Percentiles rank a stretch among this genome's conserved stretches.
Evolutionary conservation across 2,329 filamentous ascomycete genomes (phyloP).

Genomic region (Arthrobotrys entomopaga): DNA sequence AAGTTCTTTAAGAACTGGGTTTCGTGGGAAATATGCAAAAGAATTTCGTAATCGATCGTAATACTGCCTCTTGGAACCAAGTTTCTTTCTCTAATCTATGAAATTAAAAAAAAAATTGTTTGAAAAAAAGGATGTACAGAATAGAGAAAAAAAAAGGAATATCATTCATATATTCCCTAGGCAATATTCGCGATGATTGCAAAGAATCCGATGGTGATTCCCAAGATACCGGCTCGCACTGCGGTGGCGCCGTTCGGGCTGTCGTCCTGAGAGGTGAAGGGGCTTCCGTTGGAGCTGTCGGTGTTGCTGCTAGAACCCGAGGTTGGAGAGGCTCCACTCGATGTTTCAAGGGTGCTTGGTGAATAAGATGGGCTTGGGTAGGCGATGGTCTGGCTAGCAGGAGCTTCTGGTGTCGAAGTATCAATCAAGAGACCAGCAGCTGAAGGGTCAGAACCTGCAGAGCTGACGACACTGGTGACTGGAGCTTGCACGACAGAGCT

Average conservation of each 20-base stretch:
- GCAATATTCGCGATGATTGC: conserved; percentile 49
- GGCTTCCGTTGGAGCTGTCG: conserved; percentile 40
- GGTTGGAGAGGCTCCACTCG: conserved; percentile 20
- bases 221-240: conserved; percentile 23
- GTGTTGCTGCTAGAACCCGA: background rate
- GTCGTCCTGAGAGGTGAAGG: conserved; percentile 45
- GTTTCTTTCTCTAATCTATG: conserved; percentile 32
- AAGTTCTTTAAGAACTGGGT: background rate
- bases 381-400: conserved; percentile 24
- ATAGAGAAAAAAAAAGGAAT: conserved; percentile 9
- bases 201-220: conserved; percentile 32
- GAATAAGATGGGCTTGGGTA: conserved; percentile 35
- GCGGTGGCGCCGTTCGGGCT: conserved; percentile 18
- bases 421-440: conserved; percentile 48
- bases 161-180: conserved; percentile 16
- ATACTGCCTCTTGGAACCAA: conserved; percentile 23
- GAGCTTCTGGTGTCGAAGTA: conserved; percentile 35
- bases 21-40: conserved; percentile 7
- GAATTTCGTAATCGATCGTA: conserved; percentile 24
- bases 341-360: conserved; percentile 42
- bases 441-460: conserved; percentile 15
- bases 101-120: conserved; percentile 7
- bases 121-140: conserved; percentile 17
- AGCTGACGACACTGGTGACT: conserved; percentile 32
- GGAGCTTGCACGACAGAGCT: conserved; percentile 21